A percentile compares a stretch with the other conserved stretches of the same genome.
phyloP scores from a whole-genome alignment of 495 filamentous ascomycete genomes.

The Penicillium desertorum region DNA sequence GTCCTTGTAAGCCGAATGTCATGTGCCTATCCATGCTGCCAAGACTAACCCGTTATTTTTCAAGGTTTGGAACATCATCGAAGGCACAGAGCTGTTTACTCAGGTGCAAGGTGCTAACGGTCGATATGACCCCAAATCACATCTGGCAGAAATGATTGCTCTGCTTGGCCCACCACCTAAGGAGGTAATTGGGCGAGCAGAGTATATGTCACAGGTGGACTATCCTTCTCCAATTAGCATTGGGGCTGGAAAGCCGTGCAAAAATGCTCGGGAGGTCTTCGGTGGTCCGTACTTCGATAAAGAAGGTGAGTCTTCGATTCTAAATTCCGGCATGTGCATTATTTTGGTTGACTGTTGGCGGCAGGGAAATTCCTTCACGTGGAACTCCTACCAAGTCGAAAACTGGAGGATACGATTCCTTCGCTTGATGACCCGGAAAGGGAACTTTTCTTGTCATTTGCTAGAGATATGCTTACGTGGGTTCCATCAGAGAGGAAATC shows the following conservation, averaged over 20 bases:
- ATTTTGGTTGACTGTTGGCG: constrained; percentile 16
- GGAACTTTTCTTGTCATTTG: constrained; percentile 38
- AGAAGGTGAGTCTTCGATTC: too few species aligned
- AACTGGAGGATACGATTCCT: constrained; percentile 28
- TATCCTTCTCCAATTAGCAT: too few species aligned
- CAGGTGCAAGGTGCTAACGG: constrained; percentile 35
- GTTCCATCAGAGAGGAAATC: constrained; percentile 28
- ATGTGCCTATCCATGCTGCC: too few species aligned
- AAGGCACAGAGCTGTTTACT: constrained; percentile 48
- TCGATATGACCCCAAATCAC: constrained; percentile 37
- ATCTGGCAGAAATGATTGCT: constrained; percentile 49
- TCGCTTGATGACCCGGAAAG: constrained; percentile 34
- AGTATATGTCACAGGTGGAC: too few species aligned
- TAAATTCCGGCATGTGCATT: too few species aligned
- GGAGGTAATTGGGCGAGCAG: too few species aligned
- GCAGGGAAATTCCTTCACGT: constrained; percentile 32
- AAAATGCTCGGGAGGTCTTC: too few species aligned
- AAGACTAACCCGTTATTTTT: constrained; percentile 10
- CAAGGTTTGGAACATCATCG: constrained; percentile 48
- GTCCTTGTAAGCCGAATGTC: constrained; percentile 42
- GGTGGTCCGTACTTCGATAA: too few species aligned
- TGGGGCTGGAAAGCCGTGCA: too few species aligned
- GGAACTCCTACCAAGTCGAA: constrained; percentile 29
- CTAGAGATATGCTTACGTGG: constrained; percentile 38
- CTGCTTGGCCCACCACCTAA: constrained; percentile 46